phyloP scores from a whole-genome alignment of 2,329 filamentous ascomycete species.

The Arthrobotrys musiformis region DNA sequence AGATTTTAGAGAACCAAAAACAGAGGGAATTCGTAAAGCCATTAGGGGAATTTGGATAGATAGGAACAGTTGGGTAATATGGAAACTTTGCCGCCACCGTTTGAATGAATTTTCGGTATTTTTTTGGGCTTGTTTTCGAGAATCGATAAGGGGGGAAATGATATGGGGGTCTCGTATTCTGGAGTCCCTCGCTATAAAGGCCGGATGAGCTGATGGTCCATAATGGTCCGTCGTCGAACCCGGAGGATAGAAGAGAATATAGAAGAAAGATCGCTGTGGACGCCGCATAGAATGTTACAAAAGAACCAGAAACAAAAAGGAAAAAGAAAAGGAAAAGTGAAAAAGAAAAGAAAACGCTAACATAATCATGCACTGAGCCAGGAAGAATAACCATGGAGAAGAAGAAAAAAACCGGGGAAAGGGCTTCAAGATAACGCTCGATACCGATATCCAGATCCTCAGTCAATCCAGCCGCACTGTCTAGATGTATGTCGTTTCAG shows the following conservation, averaged over 20 bases:
- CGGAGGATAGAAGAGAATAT: slow-evolving; percentile 55
- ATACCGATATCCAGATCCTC: slow-evolving; percentile 21
- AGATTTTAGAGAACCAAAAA: slow-evolving; percentile 3
- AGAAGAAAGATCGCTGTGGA: slow-evolving; percentile 59
- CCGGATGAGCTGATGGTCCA: neutral
- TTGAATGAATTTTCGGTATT: slow-evolving; percentile 21
- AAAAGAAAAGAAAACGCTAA: slow-evolving; percentile 60
- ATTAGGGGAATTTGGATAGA: slow-evolving; percentile 15
- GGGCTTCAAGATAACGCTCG: slow-evolving; percentile 59
- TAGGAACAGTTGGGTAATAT: slow-evolving; percentile 41
- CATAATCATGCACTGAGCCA: slow-evolving; percentile 55
- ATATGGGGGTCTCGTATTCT: slow-evolving; percentile 7
- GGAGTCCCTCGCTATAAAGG: slow-evolving; percentile 13
- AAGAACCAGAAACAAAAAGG: slow-evolving; percentile 60
- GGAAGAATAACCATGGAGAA: neutral
- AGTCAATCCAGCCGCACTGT: slow-evolving; percentile 18
- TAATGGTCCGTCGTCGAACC: neutral
- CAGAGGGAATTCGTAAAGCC: slow-evolving; percentile 21
- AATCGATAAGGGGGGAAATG: neutral
- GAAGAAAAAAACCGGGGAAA: slow-evolving; percentile 58
- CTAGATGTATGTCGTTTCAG: slow-evolving; percentile 56
- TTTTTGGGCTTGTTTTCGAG: slow-evolving; percentile 22
- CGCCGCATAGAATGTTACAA: slow-evolving; percentile 57
- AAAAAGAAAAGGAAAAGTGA: slow-evolving; percentile 59
- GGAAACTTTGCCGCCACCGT: slow-evolving; percentile 21